phyloP scores from a whole-genome alignment of 495 filamentous ascomycete species.

The Darksidea phi region DNA sequence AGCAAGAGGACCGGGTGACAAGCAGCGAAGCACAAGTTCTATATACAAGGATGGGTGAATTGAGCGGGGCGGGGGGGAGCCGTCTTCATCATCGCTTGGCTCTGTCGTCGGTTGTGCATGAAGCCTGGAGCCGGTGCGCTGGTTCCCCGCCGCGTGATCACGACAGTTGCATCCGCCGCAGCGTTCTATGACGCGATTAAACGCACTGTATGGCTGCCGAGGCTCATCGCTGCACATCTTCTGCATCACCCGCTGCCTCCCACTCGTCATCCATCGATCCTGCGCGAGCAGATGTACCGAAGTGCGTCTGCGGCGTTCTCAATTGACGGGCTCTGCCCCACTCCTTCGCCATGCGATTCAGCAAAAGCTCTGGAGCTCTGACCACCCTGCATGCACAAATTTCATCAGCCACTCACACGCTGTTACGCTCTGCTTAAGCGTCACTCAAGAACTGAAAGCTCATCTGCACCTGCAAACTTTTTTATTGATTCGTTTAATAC shows the following conservation, averaged over 20 bases:
- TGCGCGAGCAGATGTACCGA: no score
- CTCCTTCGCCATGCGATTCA: background rate
- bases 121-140: background rate
- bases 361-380: constrained; percentile 18
- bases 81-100: constrained; percentile 7
- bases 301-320: no score
- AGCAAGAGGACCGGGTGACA: no score
- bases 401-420: constrained; percentile 7
- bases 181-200: no score
- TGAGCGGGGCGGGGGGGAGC: constrained; percentile 16
- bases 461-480: constrained; percentile 18
- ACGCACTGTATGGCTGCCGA: no score
- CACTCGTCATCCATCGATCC: no score
- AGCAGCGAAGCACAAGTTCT: background rate
- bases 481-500: constrained; percentile 7
- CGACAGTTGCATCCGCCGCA: no score
- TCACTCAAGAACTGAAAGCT: background rate
- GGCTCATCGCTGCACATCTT: no score
- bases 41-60: constrained; percentile 28
- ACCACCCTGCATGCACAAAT: constrained; percentile 20
- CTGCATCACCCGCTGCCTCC: no score
- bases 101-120: background rate
- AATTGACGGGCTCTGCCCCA: no score
- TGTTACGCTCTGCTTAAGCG: background rate
- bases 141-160: background rate